Conservation (phyloP, 2,329 filamentous ascomycete species). For the Diplodia scrobiculata region DNA sequence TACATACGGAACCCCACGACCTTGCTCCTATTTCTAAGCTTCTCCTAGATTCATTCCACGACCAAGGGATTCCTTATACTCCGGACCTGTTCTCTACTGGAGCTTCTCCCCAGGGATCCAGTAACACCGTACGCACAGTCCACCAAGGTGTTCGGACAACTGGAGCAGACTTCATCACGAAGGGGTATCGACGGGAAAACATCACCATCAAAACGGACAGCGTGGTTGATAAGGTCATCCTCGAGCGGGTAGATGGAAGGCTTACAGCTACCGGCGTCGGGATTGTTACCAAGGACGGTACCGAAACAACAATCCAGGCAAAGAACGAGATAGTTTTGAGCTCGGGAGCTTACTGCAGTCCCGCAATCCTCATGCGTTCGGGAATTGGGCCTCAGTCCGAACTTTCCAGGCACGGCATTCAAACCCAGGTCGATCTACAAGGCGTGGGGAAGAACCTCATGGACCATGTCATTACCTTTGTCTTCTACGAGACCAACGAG, state of each 20-base stretch:
- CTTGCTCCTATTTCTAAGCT: constrained; percentile 52
- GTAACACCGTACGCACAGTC: constrained; percentile 40
- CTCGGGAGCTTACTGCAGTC: constrained; percentile 42
- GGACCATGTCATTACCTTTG: constrained; percentile 60
- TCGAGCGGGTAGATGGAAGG: constrained; percentile 45
- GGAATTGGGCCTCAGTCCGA: constrained; percentile 61
- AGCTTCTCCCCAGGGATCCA: constrained; percentile 34
- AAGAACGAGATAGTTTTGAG: constrained; percentile 41
- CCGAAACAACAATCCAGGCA: constrained; percentile 41
- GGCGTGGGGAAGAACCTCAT: constrained; percentile 66
- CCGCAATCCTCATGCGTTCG: constrained; percentile 51
- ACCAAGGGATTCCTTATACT: constrained; percentile 29
- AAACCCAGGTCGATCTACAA: constrained; percentile 57
- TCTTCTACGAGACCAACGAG: constrained; percentile 62
- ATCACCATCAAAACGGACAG: constrained; percentile 41
- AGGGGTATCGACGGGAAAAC: constrained; percentile 44
- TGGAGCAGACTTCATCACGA: constrained; percentile 46
- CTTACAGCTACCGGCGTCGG: constrained; percentile 53
- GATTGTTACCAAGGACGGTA: constrained; percentile 49
- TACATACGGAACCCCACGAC: constrained; percentile 58
- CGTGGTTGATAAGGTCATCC: constrained; percentile 50
- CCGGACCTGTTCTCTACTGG: constrained; percentile 33
- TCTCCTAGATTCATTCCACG: constrained; percentile 30
- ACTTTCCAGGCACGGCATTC: constrained; percentile 57
- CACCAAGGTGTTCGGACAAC: constrained; percentile 39